Evolutionary conservation across 345 rosid species (phyloP), one percentile per base, ranked within the genome.

Genomic region (Citrus maxima): DNA sequence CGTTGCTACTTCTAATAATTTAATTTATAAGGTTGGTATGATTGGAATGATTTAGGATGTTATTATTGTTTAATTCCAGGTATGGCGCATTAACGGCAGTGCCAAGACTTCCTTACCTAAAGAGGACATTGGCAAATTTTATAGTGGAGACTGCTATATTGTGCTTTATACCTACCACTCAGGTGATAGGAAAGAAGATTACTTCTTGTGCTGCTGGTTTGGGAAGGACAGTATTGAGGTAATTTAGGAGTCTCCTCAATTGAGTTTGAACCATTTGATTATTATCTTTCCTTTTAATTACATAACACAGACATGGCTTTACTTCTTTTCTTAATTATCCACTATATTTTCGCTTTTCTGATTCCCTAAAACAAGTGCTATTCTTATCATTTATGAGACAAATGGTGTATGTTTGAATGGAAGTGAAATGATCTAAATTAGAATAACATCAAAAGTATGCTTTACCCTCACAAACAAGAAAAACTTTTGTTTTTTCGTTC

Each of bases 171-270:
- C 95, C 75, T 94, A 90, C 83, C 99, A 90, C 84, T 84, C 97
- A 1, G 98, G 97, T 86, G 99, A 97, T 61, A 90, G 98, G 88
- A 97, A 94, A 88, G 99, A 97, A 86, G 98, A 94, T 86, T 92
- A 87, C 86, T 87, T 93, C 80, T 83, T 97, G 58, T 94, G 99
- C 86, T 92, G 88, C 72, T 97, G 99, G 99, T 83, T 93, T 87
- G 99, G 99, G 79, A 90, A 89, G 79, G 87, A 94, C 80, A 92
- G 97, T 86, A 80, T 86, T 77, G 93, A 94, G 98, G 99, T 97
- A 91, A 85, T 82, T 72, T 75, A 32, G 74, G 49, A 28, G 78
- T 42, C n/a, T 79, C 58, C 58, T 32, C 3, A 12, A 37, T 19
- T 72, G 70, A 72, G 22, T 77, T 74, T 56, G 56, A 68, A 35